Evolutionary conservation across 176 grass and related monocot genomes (phyloP).

Genomic region (Leersia perrieri): DNA sequence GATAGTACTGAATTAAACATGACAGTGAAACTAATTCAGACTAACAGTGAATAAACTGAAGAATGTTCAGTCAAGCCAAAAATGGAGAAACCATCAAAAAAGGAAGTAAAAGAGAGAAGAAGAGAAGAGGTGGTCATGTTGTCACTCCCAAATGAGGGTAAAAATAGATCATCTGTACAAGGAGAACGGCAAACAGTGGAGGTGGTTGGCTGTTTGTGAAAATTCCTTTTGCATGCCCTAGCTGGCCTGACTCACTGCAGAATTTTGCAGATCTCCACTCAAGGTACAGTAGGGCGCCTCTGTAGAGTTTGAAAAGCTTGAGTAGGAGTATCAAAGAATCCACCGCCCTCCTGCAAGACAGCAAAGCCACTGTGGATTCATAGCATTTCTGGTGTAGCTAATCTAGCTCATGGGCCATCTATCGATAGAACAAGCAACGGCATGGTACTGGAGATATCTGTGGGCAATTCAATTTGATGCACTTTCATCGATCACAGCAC

Average conservation of each 20-base stretch:
- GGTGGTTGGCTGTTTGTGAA: constrained; percentile 25
- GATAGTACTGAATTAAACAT: too few species aligned
- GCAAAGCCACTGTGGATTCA: background rate
- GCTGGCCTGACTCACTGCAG: constrained; percentile 13
- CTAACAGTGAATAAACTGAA: background rate
- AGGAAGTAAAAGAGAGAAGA: background rate
- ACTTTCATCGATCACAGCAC: background rate
- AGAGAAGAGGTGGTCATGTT: background rate
- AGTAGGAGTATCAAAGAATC: background rate
- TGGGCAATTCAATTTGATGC: background rate
- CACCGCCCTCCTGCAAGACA: background rate
- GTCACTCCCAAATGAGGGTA: background rate
- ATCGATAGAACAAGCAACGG: background rate
- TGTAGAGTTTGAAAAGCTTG: constrained; percentile 14
- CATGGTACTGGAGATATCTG: background rate
- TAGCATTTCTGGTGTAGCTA: background rate
- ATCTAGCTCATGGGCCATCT: background rate
- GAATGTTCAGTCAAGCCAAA: background rate
- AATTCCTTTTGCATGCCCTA: constrained; percentile 45
- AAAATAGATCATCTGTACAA: background rate
- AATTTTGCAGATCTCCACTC: constrained; percentile 8
- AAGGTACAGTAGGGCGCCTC: background rate
- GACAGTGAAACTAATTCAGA: background rate
- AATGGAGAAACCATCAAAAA: background rate
- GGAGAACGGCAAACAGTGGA: background rate